Base-by-base conservation (phyloP, 257 asterid genomes). In the Prunella vulgaris region DNA sequence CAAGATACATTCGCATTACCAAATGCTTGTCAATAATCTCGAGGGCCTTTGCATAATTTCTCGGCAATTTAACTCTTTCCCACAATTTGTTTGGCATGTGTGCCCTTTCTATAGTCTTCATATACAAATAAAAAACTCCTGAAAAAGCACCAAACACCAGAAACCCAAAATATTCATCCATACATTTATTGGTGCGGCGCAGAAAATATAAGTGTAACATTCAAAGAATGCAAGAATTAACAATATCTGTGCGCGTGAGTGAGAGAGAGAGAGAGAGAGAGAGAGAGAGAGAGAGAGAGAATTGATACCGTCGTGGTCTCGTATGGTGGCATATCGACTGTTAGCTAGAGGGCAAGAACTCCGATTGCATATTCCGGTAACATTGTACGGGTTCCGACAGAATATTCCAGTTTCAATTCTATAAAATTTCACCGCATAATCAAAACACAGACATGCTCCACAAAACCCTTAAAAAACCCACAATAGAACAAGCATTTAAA, bases 91-190 rank as follows among this genome's bases (percentile, higher is more conserved):
- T 89, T 38, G 99, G 98, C 97, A 89, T 86, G 72, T 94, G 99
- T 3, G 99, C 97, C 84, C 99, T 94, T 65, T 94, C 99, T 75
- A 94, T 92, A 5, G 97, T 92, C 84, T 94, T 94, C 98, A 91
- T 89, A 82, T 94, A 94, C 75, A 94, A 73, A 81, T 86, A 94
- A 79, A 91, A 87, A 27, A 94, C 94, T 40, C 99, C 98, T 91
- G 83, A 85, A 56, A 68, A 71, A 53, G 28, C 65, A 69, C 33
- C 49, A 71, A 53, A 69, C 52, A 32, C 33, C 60, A 46, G 44
- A 71, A 28, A 59, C 32, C 35, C 28, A 33, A 38, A 46, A 25
- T 6, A 57, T 51, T 48, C 63, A 60, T 46, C 76, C 49, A 13
- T 38, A 37, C 30, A 25, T 33, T 30, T 20, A 51, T 13, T 42